phyloP scores from a whole-genome alignment of 129 eudicot species.

The Flaveria ramosissima region DNA sequence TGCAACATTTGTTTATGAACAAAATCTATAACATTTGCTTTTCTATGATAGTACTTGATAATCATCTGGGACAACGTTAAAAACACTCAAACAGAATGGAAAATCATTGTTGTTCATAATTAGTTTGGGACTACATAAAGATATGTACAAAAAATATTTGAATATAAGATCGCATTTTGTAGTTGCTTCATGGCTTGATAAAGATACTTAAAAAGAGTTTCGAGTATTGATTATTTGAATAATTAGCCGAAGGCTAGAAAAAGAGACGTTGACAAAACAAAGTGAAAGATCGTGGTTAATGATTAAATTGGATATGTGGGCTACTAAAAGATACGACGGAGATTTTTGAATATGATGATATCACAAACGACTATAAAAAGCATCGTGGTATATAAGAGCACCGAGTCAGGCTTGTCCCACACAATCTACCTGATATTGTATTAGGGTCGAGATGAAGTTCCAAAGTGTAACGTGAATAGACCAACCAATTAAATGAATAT shows the following conservation, averaged over 20 bases:
- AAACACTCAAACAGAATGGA: conserved; percentile 5
- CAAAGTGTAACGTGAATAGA: background rate
- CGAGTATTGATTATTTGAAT: conserved; percentile 22
- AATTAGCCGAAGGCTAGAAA: conserved; percentile 16
- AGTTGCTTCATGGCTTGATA: conserved; percentile 16
- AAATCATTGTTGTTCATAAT: conserved; percentile 30
- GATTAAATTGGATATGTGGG: conserved; percentile 17
- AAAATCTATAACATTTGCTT: conserved; percentile 20
- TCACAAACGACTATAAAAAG: background rate
- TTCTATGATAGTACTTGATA: conserved; percentile 24
- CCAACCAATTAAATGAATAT: background rate
- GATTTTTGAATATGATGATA: background rate
- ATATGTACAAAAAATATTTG: background rate
- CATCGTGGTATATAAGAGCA: background rate
- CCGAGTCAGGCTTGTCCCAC: conserved; percentile 17
- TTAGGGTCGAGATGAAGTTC: background rate
- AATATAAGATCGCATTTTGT: background rate
- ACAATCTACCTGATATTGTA: conserved; percentile 13
- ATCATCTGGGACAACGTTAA: conserved; percentile 17
- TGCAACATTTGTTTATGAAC: conserved; percentile 28
- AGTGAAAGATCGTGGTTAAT: conserved; percentile 21
- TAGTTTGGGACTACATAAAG: conserved; percentile 33
- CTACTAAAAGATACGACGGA: conserved; percentile 5
- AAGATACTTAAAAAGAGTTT: conserved; percentile 16
- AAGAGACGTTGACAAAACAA: conserved; percentile 26